phyloP scores from a whole-genome alignment of 768 basidiomycete species.

The Mycena maculata region DNA sequence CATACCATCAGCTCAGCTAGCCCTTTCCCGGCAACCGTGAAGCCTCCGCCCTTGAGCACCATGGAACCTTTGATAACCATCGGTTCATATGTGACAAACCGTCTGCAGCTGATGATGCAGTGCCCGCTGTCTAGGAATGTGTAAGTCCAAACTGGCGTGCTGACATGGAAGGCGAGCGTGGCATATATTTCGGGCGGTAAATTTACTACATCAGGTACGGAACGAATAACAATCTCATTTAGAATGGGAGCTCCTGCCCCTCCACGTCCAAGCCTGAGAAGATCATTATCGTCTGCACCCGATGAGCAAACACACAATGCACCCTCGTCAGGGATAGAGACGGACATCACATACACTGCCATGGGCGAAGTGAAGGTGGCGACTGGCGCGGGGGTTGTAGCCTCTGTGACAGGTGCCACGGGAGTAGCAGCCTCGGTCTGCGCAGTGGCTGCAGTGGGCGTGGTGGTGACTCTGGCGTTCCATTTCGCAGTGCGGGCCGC shows the following conservation, averaged over 20 bases:
- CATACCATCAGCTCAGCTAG: too few species aligned
- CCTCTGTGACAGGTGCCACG: too few species aligned
- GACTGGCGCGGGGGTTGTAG: neutral
- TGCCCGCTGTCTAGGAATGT: neutral
- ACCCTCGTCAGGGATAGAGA: neutral
- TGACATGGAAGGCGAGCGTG: neutral
- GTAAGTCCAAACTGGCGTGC: neutral
- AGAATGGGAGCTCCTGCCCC: neutral
- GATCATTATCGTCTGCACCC: neutral
- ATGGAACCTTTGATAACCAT: neutral
- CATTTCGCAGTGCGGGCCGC: neutral
- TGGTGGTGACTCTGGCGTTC: neutral
- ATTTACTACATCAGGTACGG: too few species aligned
- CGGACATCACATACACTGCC: neutral
- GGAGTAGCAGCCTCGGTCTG: neutral
- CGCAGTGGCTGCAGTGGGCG: neutral
- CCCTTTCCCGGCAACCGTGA: too few species aligned
- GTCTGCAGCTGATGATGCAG: neutral
- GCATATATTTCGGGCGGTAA: too few species aligned
- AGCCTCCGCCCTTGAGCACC: neutral
- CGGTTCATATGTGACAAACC: neutral
- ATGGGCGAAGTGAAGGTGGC: neutral
- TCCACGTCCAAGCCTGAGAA: constrained; percentile 11
- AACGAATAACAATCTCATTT: too few species aligned
- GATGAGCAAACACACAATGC: neutral